Evolutionary conservation across 139 green algal genomes (phyloP).

Genomic region (Chlorokybus atmophyticus): DNA sequence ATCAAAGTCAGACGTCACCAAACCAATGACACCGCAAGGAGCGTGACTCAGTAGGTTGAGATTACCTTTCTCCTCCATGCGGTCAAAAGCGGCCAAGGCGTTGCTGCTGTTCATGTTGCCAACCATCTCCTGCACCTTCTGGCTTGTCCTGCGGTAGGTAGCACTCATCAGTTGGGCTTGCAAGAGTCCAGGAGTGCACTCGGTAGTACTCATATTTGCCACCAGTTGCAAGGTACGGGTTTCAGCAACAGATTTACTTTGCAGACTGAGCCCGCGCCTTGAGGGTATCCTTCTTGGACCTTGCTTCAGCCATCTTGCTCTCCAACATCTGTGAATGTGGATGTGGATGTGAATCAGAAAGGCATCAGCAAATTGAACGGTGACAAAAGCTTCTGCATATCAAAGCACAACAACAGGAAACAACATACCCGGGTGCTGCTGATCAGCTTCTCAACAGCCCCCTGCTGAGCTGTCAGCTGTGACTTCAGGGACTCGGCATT

Average conservation of each 20-base stretch:
- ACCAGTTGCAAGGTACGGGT: too few relatives aligned
- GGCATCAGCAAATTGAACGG: too few relatives aligned
- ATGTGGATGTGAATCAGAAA: too few relatives aligned
- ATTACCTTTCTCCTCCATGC: slow-evolving; percentile 92
- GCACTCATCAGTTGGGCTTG: neutral
- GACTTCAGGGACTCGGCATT: slow-evolving; percentile 61
- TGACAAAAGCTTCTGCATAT: too few relatives aligned
- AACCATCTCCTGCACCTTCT: slow-evolving; percentile 34
- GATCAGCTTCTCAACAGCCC: slow-evolving; percentile 79
- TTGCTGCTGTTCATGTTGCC: slow-evolving; percentile 65
- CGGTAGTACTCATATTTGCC: too few relatives aligned
- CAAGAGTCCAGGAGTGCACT: slow-evolving; percentile 13
- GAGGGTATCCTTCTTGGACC: slow-evolving; percentile 97
- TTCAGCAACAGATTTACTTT: too few relatives aligned
- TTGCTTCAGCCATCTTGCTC: slow-evolving; percentile 59
- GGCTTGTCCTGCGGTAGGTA: slow-evolving; percentile 12
- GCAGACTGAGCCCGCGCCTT: slow-evolving; percentile 89
- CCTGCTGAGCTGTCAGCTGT: slow-evolving; percentile 79
- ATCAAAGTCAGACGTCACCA: too few relatives aligned
- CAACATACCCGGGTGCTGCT: slow-evolving; percentile 56
- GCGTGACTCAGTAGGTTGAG: too few relatives aligned
- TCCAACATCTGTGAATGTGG: slow-evolving; percentile 26
- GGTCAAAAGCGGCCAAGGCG: slow-evolving; percentile 80
- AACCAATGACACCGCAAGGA: too few relatives aligned
- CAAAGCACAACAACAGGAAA: too few relatives aligned